A percentile compares a stretch with the other conserved stretches of the same genome.
phyloP scores from a whole-genome alignment of 768 basidiomycete species.

The Suillus occidentalis region DNA sequence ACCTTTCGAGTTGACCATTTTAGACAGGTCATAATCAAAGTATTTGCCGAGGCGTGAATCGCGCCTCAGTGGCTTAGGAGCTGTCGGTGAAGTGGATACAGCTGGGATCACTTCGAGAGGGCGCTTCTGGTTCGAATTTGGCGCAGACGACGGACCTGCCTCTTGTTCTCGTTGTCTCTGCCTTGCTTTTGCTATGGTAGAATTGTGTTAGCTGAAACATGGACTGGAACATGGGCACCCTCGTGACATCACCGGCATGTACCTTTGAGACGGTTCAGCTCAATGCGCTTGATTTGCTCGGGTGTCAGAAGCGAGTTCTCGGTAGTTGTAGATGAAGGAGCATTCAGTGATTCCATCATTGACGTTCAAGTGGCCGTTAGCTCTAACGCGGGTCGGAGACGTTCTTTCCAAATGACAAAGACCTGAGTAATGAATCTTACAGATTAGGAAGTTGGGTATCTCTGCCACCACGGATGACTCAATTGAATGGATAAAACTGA shows the following conservation, averaged over 20 bases:
- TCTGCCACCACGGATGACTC: neutral
- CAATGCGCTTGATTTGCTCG: slow-evolving; percentile 70
- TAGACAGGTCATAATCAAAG: slow-evolving; percentile 95
- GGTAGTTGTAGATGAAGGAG: slow-evolving; percentile 12
- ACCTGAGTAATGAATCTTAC: neutral
- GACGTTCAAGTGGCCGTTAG: neutral
- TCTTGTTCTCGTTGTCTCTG: slow-evolving; percentile 67
- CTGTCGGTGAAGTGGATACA: slow-evolving; percentile 62
- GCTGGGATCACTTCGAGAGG: slow-evolving; percentile 59
- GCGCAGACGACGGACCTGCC: slow-evolving; percentile 44
- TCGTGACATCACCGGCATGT: neutral
- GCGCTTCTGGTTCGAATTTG: slow-evolving; percentile 76
- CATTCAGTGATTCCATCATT: slow-evolving; percentile 7
- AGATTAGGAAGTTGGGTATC: slow-evolving; percentile 1
- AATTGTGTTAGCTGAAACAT: slow-evolving; percentile 9
- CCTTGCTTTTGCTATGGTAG: slow-evolving; percentile 63
- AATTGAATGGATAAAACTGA: neutral
- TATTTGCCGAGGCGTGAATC: slow-evolving; percentile 86
- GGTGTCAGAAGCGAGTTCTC: slow-evolving; percentile 46
- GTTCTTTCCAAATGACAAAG: neutral
- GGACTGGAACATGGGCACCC: neutral
- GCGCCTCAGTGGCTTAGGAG: slow-evolving; percentile 55
- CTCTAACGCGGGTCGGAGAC: neutral
- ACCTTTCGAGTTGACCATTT: slow-evolving; percentile 96
- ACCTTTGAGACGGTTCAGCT: slow-evolving; percentile 82